Evolutionary conservation across 257 asterid species (phyloP).

Genomic region (Solanum boliviense): DNA sequence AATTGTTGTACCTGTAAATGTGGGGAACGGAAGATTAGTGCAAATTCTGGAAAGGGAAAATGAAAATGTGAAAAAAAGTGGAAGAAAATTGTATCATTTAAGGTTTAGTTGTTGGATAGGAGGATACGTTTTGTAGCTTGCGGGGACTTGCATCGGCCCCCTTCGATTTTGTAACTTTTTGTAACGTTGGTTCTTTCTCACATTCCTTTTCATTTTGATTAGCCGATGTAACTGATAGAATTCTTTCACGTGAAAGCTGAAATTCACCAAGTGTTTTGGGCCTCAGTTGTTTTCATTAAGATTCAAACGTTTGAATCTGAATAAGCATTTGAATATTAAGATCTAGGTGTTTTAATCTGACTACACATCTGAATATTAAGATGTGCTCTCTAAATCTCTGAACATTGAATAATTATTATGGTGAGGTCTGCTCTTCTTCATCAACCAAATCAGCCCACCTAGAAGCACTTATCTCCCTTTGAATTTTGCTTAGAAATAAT

Average conservation of each 20-base stretch:
- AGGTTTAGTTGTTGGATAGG: constrained; percentile 32
- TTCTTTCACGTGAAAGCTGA: constrained; percentile 33
- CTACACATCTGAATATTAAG: too few relatives aligned
- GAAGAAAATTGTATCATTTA: constrained; percentile 28
- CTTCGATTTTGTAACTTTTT: constrained; percentile 21
- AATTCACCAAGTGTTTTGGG: constrained; percentile 11
- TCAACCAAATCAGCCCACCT: too few relatives aligned
- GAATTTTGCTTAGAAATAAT: too few relatives aligned
- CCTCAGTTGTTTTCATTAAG: not conserved
- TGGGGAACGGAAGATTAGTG: constrained; percentile 9
- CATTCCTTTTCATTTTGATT: not conserved
- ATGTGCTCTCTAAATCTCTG: too few relatives aligned
- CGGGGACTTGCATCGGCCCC: constrained; percentile 20
- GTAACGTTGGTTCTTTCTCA: constrained; percentile 1
- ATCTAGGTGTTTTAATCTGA: too few relatives aligned
- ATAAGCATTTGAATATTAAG: not conserved
- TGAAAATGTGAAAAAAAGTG: not conserved
- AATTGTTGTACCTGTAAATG: constrained; percentile 10
- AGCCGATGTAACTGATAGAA: constrained; percentile 36
- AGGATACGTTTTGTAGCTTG: constrained; percentile 41
- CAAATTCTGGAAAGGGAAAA: constrained; percentile 4
- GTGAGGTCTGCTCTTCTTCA: too few relatives aligned
- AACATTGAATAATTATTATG: too few relatives aligned
- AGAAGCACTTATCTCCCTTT: too few relatives aligned
- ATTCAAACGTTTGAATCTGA: not conserved